Evolutionary conservation across 192 early-diverging fungal species (phyloP).

Genomic region (Haplosporangium gracile): DNA sequence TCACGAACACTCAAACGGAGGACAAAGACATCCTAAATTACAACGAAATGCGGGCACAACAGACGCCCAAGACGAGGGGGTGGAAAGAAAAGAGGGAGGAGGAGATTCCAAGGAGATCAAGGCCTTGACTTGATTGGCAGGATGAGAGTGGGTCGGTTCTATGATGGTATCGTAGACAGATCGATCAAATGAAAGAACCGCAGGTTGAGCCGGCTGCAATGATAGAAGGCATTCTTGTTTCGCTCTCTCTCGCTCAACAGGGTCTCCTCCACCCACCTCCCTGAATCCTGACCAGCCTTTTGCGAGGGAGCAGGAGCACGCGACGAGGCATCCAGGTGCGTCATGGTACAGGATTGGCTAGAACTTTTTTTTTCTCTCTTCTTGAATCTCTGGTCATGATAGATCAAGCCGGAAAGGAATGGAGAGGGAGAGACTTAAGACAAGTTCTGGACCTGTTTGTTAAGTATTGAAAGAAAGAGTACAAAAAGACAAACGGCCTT

Average conservation of each 20-base stretch:
- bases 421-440: background rate
- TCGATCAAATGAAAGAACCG: background rate
- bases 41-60: background rate
- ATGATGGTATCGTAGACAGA: background rate
- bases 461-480: background rate
- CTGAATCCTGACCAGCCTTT: background rate
- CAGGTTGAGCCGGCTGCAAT: no score
- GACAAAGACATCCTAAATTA: background rate
- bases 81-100: background rate
- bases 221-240: background rate
- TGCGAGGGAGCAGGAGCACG: background rate
- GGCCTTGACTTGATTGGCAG: background rate
- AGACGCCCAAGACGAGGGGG: background rate
- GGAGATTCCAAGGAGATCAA: background rate
- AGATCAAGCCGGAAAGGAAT: no score
- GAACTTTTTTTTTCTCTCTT: background rate
- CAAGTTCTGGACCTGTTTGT: background rate
- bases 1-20: background rate
- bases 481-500: background rate
- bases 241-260: background rate
- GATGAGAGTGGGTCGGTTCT: background rate
- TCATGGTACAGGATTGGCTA: constrained; percentile 9
- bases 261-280: background rate
- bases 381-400: no score
- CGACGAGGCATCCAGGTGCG: background rate